Evolutionary conservation across 164 flowering plant species (phyloP).

Genomic region (Aristolochia californica): DNA sequence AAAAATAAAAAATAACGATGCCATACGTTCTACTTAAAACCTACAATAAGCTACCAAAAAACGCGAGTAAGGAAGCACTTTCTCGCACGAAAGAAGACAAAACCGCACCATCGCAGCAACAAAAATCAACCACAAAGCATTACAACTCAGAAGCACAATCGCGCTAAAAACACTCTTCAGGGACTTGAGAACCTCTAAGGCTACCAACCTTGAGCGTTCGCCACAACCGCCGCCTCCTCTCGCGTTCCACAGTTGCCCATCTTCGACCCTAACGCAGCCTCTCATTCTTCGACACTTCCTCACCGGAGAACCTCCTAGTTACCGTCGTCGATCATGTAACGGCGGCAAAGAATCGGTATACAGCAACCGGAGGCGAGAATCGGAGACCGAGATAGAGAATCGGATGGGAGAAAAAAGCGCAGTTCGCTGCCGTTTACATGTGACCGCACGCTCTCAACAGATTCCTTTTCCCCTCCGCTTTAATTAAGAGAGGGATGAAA

Average conservation of each 20-base stretch:
- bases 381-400: too few species aligned
- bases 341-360: too few species aligned
- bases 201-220: conserved; percentile 66
- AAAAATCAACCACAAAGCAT: not conserved
- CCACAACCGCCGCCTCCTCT: conserved; percentile 84
- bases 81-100: not conserved
- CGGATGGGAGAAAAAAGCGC: too few species aligned
- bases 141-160: not conserved
- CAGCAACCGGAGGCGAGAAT: too few species aligned
- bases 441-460: too few species aligned
- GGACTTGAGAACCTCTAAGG: not conserved
- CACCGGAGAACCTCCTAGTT: too few species aligned
- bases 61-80: not conserved
- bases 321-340: too few species aligned
- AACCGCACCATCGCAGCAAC: not conserved
- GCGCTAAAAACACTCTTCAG: not conserved
- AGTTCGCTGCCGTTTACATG: too few species aligned
- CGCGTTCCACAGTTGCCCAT: conserved; percentile 98
- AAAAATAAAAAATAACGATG: not conserved
- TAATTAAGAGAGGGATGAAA: too few species aligned
- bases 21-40: not conserved
- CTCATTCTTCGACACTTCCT: conserved; percentile 1
- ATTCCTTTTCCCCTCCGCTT: too few species aligned
- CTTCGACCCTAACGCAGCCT: conserved; percentile 3
- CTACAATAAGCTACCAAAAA: not conserved